phyloP scores from a whole-genome alignment of 2,329 filamentous ascomycete genomes.

The Paecilomyces sp. region DNA sequence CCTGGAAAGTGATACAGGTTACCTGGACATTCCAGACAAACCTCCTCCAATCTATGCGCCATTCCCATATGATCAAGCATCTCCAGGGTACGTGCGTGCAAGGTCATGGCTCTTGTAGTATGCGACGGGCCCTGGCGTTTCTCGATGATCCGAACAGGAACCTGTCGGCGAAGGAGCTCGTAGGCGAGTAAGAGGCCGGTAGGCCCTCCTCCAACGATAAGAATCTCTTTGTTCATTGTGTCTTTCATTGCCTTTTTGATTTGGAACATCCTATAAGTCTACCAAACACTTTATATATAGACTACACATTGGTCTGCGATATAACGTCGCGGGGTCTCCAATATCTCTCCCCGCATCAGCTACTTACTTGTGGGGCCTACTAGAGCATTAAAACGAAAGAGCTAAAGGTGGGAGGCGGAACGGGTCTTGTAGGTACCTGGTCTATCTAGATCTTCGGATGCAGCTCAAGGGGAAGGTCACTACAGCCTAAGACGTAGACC shows the following conservation, averaged over 20 bases:
- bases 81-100: not conserved
- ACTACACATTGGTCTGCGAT: too few species aligned
- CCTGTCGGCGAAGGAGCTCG: not conserved
- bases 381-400: not conserved
- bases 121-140: not conserved
- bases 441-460: not conserved
- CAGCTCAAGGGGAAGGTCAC: not conserved
- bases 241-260: not conserved
- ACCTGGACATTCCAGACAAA: not conserved
- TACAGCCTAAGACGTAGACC: not conserved
- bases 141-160: not conserved
- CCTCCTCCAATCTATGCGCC: not conserved
- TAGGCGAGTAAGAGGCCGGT: not conserved
- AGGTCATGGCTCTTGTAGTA: not conserved
- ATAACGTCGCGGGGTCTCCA: too few species aligned
- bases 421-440: not conserved
- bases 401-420: not conserved
- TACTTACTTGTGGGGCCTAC: not conserved
- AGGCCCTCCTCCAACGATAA: not conserved
- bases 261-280: not conserved
- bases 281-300: not conserved
- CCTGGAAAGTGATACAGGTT: not conserved
- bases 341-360: not conserved
- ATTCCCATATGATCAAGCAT: not conserved
- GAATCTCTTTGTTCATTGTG: not conserved